These are phyloP conservation scores for Termitomyces sp. DNA, from an alignment of 768 basidiomycete species.

Conservation along the genomic window DNA sequence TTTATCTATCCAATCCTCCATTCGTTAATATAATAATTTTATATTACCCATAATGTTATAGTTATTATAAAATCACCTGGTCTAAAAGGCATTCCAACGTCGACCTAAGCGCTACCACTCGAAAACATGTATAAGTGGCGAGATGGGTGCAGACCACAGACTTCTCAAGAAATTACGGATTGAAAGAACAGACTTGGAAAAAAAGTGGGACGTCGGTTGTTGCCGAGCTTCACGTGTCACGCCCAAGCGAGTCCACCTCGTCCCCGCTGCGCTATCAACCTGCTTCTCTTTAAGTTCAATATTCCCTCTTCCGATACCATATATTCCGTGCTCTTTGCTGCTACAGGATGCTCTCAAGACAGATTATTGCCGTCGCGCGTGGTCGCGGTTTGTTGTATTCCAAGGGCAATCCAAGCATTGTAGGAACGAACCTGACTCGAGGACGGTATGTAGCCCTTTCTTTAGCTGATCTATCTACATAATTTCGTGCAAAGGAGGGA, in stretches of 20 bases:
- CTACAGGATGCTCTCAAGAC: conserved; percentile 61
- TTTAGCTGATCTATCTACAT: conserved; percentile 8
- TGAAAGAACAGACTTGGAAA: not conserved
- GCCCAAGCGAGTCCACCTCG: not conserved
- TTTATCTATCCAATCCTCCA: not conserved
- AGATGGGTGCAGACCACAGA: too few relatives aligned
- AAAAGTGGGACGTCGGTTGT: not conserved
- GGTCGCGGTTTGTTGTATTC: conserved; percentile 45
- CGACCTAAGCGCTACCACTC: too few relatives aligned
- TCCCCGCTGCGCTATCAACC: not conserved
- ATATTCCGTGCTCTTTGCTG: conserved; percentile 4
- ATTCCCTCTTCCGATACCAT: not conserved
- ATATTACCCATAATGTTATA: too few relatives aligned
- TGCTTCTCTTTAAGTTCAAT: not conserved
- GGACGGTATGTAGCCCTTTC: conserved; percentile 36
- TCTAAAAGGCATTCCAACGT: too few relatives aligned
- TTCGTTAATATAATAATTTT: too few relatives aligned
- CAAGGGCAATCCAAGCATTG: conserved; percentile 26
- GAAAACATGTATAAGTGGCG: too few relatives aligned
- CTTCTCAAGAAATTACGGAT: too few relatives aligned
- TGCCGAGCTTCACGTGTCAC: not conserved
- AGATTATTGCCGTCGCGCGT: conserved; percentile 59
- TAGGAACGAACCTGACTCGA: conserved; percentile 30
- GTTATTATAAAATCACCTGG: too few relatives aligned
- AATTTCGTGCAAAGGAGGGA: conserved; percentile 31